Percentiles rank a stretch among this genome's conserved stretches.
Evolutionary conservation across 2,329 filamentous ascomycete genomes (phyloP).

Genomic region (Pyrenophora teres): DNA sequence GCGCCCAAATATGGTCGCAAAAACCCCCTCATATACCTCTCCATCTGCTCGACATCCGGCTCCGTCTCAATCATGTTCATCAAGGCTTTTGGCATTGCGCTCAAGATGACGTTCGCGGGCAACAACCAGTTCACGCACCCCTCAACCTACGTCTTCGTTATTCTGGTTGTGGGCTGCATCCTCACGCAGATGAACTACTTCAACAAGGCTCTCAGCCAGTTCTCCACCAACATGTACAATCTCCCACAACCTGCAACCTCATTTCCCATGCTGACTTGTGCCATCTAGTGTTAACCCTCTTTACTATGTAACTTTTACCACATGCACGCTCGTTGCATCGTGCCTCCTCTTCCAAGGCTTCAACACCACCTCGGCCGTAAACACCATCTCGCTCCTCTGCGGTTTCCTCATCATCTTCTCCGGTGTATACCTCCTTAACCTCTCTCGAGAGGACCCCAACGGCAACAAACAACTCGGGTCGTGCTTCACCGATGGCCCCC

Average conservation of each 20-base stretch:
- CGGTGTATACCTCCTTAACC: constrained; percentile 91
- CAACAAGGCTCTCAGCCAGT: constrained; percentile 96
- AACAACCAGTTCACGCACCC: constrained; percentile 95
- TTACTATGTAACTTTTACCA: constrained; percentile 98
- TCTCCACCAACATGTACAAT: constrained; percentile 93
- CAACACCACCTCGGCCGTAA: constrained; percentile 90
- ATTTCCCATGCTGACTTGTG: constrained; percentile 10
- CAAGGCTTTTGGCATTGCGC: constrained; percentile 96
- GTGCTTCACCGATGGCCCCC: constrained; percentile 72
- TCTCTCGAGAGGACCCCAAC: constrained; percentile 90
- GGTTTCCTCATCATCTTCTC: constrained; percentile 95
- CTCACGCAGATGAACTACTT: constrained; percentile 99
- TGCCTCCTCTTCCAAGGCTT: constrained; percentile 97
- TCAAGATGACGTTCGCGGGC: constrained; percentile 90
- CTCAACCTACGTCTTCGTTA: constrained; percentile 96
- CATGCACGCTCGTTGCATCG: constrained; percentile 88
- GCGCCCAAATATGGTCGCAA: constrained; percentile 89
- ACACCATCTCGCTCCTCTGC: constrained; percentile 87
- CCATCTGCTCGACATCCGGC: constrained; percentile 95
- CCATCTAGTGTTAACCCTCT: constrained; percentile 80
- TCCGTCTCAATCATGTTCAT: constrained; percentile 99
- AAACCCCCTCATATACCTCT: constrained; percentile 95
- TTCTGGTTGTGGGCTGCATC: constrained; percentile 90
- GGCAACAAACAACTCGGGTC: constrained; percentile 66
- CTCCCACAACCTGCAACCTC: neutral